Evolutionary conservation across 306 rosid species (phyloP).

Genomic region (Hippophae tibetana): DNA sequence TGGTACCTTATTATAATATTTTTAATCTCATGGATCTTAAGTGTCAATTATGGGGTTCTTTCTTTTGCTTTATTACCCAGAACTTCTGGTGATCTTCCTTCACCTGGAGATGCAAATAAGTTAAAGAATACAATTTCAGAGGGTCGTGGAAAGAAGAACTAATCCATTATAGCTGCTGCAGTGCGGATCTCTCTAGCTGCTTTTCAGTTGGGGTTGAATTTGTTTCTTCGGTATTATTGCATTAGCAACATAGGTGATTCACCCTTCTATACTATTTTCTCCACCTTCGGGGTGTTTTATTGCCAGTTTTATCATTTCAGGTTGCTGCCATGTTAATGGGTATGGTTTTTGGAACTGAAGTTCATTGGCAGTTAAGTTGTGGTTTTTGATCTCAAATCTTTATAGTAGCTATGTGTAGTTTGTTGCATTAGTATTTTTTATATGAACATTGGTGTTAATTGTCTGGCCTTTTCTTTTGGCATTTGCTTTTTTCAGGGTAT

Average conservation of each 20-base stretch:
- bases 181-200: conserved; percentile 25
- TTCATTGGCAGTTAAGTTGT: conserved; percentile 93
- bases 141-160: conserved; percentile 56
- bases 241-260: conserved; percentile 36
- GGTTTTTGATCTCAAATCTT: conserved; percentile 50
- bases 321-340: conserved; percentile 72
- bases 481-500: too few relatives aligned
- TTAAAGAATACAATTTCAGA: conserved; percentile 37
- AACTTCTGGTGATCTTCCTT: conserved; percentile 47
- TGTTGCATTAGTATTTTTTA: conserved; percentile 26
- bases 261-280: conserved; percentile 30
- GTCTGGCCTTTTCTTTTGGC: too few relatives aligned
- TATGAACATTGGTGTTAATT: conserved; percentile 13
- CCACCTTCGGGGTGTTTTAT: conserved; percentile 35
- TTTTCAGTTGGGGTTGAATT: conserved; percentile 27
- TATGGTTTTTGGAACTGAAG: conserved; percentile 61
- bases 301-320: conserved; percentile 57
- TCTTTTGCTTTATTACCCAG: conserved; percentile 24
- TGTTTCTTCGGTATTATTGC: conserved; percentile 46
- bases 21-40: not conserved
- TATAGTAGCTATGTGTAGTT: conserved; percentile 34
- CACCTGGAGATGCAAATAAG: conserved; percentile 56
- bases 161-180: conserved; percentile 23
- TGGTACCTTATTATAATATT: conserved; percentile 11
- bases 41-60: conserved; percentile 1